These are phyloP conservation scores for Thymus quinquecostatus DNA, from an alignment of 257 asterid species.

Conservation along the genomic window DNA sequence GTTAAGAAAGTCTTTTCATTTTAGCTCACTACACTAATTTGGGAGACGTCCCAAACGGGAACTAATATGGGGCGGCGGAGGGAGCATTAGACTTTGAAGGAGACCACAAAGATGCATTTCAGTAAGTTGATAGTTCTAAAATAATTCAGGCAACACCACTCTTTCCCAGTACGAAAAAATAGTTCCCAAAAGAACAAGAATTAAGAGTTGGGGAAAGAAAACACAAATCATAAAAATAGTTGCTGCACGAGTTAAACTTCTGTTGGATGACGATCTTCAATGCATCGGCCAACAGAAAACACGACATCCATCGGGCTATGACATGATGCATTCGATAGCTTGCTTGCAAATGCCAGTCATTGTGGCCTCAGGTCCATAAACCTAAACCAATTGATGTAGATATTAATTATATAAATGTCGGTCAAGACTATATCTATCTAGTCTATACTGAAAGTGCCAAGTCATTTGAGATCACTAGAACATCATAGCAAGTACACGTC, in stretches of 20 bases:
- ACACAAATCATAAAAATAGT: not conserved
- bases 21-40: too few relatives aligned
- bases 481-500: too few relatives aligned
- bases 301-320: slow-evolving; percentile 28
- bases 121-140: slow-evolving; percentile 1
- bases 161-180: not conserved
- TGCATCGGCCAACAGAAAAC: not conserved
- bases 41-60: too few relatives aligned
- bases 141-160: slow-evolving; percentile 1
- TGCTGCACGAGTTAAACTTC: not conserved
- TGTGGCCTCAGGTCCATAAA: slow-evolving; percentile 90
- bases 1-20: too few relatives aligned
- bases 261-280: not conserved
- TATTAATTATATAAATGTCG: slow-evolving; percentile 13
- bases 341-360: slow-evolving; percentile 89
- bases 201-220: not conserved
- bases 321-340: slow-evolving; percentile 79
- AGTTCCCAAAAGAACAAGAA: not conserved
- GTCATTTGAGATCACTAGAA: not conserved
- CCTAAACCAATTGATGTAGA: slow-evolving; percentile 42
- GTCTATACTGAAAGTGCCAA: not conserved
- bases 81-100: not conserved
- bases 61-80: too few relatives aligned
- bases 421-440: not conserved
- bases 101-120: not conserved